A percentile compares a stretch with the other conserved stretches of the same genome.
Conservation (phyloP, 768 basidiomycete genomes). For the Mycena indigotica region DNA sequence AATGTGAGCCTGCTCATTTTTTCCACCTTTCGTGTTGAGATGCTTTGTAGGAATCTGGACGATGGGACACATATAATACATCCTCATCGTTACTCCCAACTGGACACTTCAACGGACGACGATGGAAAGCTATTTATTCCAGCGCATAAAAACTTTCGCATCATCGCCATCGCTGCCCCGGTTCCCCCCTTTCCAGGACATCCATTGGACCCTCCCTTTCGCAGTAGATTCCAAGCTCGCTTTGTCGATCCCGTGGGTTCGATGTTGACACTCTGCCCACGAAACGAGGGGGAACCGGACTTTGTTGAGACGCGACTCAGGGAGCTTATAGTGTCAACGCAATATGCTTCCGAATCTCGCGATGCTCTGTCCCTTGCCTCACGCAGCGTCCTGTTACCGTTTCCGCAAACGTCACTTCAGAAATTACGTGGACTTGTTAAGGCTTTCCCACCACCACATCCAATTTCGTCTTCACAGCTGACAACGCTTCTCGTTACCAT, state of each 20-base stretch:
- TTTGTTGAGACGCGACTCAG: slow-evolving; percentile 48
- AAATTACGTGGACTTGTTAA: slow-evolving; percentile 51
- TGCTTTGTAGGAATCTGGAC: slow-evolving; percentile 56
- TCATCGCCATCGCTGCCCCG: slow-evolving; percentile 69
- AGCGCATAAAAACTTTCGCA: slow-evolving; percentile 67
- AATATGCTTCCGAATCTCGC: slow-evolving; percentile 62
- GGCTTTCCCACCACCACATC: slow-evolving; percentile 50
- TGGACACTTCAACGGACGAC: slow-evolving; percentile 36
- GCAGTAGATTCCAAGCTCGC: slow-evolving; percentile 69
- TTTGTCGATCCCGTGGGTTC: slow-evolving; percentile 65
- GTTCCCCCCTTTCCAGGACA: slow-evolving; percentile 70
- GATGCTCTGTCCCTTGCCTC: slow-evolving; percentile 56
- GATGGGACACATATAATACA: slow-evolving; percentile 73
- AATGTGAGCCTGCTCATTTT: slow-evolving; percentile 42
- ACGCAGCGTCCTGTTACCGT: slow-evolving; percentile 56
- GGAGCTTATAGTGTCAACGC: slow-evolving; percentile 61
- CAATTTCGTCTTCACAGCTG: slow-evolving; percentile 49
- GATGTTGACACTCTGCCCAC: slow-evolving; percentile 45
- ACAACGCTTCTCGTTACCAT: slow-evolving; percentile 56
- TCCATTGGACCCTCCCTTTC: slow-evolving; percentile 67
- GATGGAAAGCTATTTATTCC: slow-evolving; percentile 55
- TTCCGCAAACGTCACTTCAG: slow-evolving; percentile 63
- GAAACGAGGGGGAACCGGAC: slow-evolving; percentile 16
- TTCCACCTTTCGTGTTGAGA: slow-evolving; percentile 3
- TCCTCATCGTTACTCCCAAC: slow-evolving; percentile 56